Percentiles rank a stretch among this genome's conserved stretches.
Conservation (phyloP, 2,329 filamentous ascomycete species). For the Ciborinia camelliae region DNA sequence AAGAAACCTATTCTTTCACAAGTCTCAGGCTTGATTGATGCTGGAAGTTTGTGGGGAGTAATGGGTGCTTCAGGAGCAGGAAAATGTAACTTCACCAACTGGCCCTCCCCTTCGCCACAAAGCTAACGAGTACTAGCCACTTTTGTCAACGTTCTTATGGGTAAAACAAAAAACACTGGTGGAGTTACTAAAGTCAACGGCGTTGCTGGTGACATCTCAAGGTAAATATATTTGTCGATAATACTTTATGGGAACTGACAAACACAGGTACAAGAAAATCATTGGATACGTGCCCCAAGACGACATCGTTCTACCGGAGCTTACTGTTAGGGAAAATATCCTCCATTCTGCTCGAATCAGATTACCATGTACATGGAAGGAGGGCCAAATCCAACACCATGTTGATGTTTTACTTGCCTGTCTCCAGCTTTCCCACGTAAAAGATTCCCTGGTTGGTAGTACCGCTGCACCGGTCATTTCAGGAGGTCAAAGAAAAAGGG, state of each 20-base stretch:
- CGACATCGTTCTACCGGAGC: conserved; percentile 56
- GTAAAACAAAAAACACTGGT: conserved; percentile 50
- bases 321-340: conserved; percentile 61
- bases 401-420: conserved; percentile 57
- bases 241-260: not conserved
- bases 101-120: not conserved
- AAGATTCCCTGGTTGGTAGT: conserved; percentile 50
- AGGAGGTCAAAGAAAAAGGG: conserved; percentile 59
- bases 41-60: conserved; percentile 54
- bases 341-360: conserved; percentile 55
- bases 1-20: conserved; percentile 48
- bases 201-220: conserved; percentile 33
- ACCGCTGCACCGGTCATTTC: conserved; percentile 60
- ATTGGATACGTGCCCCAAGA: conserved; percentile 62
- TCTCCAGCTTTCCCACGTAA: conserved; percentile 40
- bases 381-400: conserved; percentile 48
- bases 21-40: conserved; percentile 53
- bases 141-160: conserved; percentile 60
- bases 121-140: conserved; percentile 40
- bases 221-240: conserved; percentile 20
- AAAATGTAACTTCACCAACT: conserved; percentile 41
- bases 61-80: conserved; percentile 59
- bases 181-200: conserved; percentile 52
- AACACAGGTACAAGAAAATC: conserved; percentile 51
- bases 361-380: conserved; percentile 50